Evolutionary conservation across 2,329 filamentous ascomycete genomes (phyloP).

Genomic region (Plectosphaerella plurivora): DNA sequence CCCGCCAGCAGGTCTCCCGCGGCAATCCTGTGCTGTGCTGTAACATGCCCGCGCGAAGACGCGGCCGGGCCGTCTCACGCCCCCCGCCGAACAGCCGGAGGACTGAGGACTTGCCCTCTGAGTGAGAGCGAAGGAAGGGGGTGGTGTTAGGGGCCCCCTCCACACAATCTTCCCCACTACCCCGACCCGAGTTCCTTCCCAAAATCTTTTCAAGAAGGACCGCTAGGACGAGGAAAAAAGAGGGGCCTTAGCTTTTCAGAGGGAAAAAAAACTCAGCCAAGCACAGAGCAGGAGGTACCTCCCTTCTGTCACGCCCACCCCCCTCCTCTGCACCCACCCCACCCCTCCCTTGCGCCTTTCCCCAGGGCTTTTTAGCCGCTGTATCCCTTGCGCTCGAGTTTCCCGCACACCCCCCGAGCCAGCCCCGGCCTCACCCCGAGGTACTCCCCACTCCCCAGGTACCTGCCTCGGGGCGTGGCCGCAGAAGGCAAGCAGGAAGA

Average conservation of each 20-base stretch:
- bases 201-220: background rate
- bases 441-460: conserved; percentile 8
- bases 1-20: background rate
- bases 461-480: conserved; percentile 1
- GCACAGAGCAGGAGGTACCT: background rate
- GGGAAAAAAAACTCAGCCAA: conserved; percentile 3
- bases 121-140: background rate
- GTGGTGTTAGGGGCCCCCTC: background rate
- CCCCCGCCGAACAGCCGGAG: background rate
- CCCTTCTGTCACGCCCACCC: background rate
- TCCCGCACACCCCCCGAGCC: background rate
- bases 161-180: conserved; percentile 1
- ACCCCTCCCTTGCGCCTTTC: background rate
- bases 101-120: background rate
- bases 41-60: too few relatives aligned
- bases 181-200: conserved; percentile 2
- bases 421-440: conserved; percentile 2
- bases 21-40: background rate
- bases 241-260: background rate
- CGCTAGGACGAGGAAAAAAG: background rate
- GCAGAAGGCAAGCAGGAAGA: background rate
- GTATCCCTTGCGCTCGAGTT: background rate
- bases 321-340: background rate
- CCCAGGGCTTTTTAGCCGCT: conserved; percentile 2
- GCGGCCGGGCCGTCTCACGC: background rate